Conservation (phyloP, 2,329 filamentous ascomycete species). For the Xylaria sp. region DNA sequence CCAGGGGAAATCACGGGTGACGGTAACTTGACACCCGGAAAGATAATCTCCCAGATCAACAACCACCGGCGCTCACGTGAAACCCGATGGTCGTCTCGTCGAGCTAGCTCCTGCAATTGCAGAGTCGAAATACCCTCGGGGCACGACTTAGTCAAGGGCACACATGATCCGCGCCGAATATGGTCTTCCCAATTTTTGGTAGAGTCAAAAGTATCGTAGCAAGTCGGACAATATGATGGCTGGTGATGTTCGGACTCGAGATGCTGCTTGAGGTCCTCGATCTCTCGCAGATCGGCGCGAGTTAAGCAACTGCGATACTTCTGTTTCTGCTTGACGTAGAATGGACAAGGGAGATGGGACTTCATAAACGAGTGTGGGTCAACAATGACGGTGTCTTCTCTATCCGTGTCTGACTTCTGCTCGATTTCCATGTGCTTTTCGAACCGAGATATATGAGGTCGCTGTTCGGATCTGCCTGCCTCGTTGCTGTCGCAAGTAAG, state of each 20-base stretch:
- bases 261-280: slow-evolving; percentile 39
- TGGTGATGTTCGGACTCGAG: slow-evolving; percentile 36
- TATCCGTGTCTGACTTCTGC: background rate
- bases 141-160: slow-evolving; percentile 2
- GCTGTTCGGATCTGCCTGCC: background rate
- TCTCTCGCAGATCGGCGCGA: slow-evolving; percentile 19
- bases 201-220: slow-evolving; percentile 27
- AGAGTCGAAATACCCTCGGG: slow-evolving; percentile 36
- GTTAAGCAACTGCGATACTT: slow-evolving; percentile 34
- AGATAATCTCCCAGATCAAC: slow-evolving; percentile 39
- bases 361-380: background rate
- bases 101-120: slow-evolving; percentile 40
- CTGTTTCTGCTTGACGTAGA: slow-evolving; percentile 26
- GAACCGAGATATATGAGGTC: background rate
- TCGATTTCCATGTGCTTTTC: background rate
- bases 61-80: slow-evolving; percentile 38
- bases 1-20: background rate
- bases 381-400: background rate
- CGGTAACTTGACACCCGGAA: slow-evolving; percentile 33
- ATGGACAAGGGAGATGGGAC: slow-evolving; percentile 27
- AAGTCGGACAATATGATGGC: slow-evolving; percentile 40
- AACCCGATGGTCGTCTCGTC: slow-evolving; percentile 15
- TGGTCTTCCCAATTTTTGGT: slow-evolving; percentile 31
- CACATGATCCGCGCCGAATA: slow-evolving; percentile 32
- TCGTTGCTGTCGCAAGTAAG: background rate